Evolutionary conservation across 2,329 filamentous ascomycete genomes (phyloP).

Genomic region (Scedosporium minutisporum): DNA sequence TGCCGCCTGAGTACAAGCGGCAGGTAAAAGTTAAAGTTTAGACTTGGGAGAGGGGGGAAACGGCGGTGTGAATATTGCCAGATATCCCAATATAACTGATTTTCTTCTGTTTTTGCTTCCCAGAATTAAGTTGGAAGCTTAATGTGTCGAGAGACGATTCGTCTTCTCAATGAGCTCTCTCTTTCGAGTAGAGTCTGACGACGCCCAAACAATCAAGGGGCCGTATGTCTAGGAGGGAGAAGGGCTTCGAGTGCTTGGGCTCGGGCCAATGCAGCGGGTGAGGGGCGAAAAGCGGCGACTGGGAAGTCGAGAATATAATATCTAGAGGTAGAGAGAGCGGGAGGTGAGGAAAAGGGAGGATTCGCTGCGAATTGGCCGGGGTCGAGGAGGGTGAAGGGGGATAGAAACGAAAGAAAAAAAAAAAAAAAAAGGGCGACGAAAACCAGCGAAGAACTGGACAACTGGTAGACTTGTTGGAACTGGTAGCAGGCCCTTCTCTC

Average conservation of each 20-base stretch:
- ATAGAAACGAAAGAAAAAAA: neutral
- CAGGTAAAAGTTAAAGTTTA: neutral
- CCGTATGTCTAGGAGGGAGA: neutral
- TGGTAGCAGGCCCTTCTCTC: constrained; percentile 5
- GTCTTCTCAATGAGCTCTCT: neutral
- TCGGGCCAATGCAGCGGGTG: neutral
- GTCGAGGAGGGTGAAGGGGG: neutral
- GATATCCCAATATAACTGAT: neutral
- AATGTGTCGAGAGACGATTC: neutral
- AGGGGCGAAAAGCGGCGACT: neutral
- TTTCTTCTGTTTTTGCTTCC: neutral
- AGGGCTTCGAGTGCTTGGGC: neutral
- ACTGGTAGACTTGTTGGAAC: constrained; percentile 6
- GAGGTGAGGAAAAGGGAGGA: neutral
- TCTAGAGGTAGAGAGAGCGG: neutral
- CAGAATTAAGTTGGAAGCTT: neutral
- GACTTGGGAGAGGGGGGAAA: neutral
- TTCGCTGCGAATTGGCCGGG: neutral
- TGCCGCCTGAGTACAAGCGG: neutral
- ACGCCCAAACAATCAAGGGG: neutral
- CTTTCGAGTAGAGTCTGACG: neutral
- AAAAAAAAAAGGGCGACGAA: neutral
- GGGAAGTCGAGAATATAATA: neutral
- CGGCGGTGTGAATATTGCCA: constrained; percentile 3
- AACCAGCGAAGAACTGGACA: neutral